phyloP scores from a whole-genome alignment of 352 stramenopile species.

The Phytopythium kandeliae region DNA sequence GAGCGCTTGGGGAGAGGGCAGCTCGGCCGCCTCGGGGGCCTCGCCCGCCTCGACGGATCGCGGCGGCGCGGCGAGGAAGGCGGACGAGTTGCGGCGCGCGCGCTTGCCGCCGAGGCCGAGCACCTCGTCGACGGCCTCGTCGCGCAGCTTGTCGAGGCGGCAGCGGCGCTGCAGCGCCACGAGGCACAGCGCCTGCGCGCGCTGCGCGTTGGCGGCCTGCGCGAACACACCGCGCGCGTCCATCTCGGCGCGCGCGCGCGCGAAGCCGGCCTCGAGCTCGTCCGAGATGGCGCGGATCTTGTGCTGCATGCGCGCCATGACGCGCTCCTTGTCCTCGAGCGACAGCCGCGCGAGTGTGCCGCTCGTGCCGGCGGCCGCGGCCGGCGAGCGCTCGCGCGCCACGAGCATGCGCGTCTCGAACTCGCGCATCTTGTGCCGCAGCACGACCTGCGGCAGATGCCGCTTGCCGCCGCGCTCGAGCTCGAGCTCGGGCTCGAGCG shows the following conservation, averaged over 20 bases:
- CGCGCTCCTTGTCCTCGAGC: conserved; percentile 63
- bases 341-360: conserved; percentile 33
- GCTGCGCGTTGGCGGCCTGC: conserved; percentile 43
- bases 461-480: no score
- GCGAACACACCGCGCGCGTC: conserved; percentile 69
- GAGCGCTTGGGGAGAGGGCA: no score
- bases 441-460: conserved; percentile 60
- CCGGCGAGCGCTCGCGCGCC: conserved; percentile 31
- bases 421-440: conserved; percentile 76
- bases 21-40: no score
- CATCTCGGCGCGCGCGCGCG: conserved; percentile 38
- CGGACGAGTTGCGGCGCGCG: background rate
- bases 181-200: conserved; percentile 59
- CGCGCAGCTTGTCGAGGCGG: conserved; percentile 52
- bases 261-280: conserved; percentile 52
- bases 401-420: conserved; percentile 65
- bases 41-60: no score
- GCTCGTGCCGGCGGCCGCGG: conserved; percentile 31
- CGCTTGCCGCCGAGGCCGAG: conserved; percentile 13
- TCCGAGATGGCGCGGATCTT: conserved; percentile 60
- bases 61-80: background rate
- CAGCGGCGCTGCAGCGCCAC: conserved; percentile 63
- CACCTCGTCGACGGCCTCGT: conserved; percentile 56
- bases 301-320: conserved; percentile 66
- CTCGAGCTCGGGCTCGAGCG: no score